phyloP scores from a whole-genome alignment of 495 filamentous ascomycete genomes.

The Talaromyces thailandensis region DNA sequence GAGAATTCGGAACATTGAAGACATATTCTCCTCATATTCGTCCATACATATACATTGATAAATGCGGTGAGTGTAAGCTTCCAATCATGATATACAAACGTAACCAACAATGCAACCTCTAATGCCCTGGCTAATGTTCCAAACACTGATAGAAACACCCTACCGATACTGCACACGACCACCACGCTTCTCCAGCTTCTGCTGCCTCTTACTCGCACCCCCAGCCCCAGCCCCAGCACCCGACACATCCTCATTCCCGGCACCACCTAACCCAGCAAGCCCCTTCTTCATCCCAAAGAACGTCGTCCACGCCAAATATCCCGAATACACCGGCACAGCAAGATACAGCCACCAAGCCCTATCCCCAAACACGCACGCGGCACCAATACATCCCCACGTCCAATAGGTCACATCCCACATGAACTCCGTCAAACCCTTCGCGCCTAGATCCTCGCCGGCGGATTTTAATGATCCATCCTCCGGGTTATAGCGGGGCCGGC shows the following conservation, averaged over 20 bases:
- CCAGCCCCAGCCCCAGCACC: conserved; percentile 10
- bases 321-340: conserved; percentile 61
- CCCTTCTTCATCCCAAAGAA: conserved; percentile 56
- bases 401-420: conserved; percentile 97
- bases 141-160: neutral
- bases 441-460: conserved; percentile 81
- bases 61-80: neutral
- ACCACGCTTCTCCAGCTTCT: conserved; percentile 55
- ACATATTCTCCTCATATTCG: neutral
- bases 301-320: conserved; percentile 57
- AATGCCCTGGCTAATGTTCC: neutral
- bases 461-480: conserved; percentile 57
- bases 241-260: conserved; percentile 14
- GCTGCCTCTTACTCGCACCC: conserved; percentile 48
- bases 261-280: conserved; percentile 48
- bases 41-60: neutral
- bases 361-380: conserved; percentile 62
- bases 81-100: neutral
- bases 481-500: conserved; percentile 62
- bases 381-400: conserved; percentile 62
- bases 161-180: conserved; percentile 38
- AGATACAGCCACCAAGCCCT: conserved; percentile 68
- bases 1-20: neutral
- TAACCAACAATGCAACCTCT: neutral
- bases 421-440: conserved; percentile 87